Percentiles rank a stretch among this genome's conserved stretches.
phyloP scores from a whole-genome alignment of 164 flowering plant genomes.

The Santalum album region DNA sequence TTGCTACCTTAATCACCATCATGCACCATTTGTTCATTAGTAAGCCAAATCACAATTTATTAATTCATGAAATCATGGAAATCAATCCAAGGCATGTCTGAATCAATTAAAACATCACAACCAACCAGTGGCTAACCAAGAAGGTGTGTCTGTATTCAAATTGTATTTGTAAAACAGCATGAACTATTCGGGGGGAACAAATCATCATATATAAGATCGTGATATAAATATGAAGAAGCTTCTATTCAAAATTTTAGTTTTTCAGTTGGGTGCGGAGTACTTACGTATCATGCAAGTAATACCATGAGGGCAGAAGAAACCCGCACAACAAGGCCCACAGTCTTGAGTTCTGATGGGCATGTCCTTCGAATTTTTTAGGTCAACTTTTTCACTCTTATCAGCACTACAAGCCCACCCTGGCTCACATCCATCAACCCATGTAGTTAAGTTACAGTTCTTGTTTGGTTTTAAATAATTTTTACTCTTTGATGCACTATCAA shows the following conservation, averaged over 20 bases:
- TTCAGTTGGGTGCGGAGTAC: slow-evolving; percentile 16
- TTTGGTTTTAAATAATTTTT: slow-evolving; percentile 56
- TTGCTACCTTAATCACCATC: no score
- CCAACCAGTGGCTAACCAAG: no score
- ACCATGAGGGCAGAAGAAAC: slow-evolving; percentile 91
- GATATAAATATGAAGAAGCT: no score
- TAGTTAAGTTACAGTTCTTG: slow-evolving; percentile 72
- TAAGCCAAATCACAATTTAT: no score
- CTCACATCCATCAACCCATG: slow-evolving; percentile 89
- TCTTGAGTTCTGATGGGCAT: slow-evolving; percentile 46
- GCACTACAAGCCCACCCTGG: slow-evolving; percentile 92
- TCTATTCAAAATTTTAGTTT: no score
- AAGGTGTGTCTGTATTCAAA: no score
- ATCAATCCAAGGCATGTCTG: background rate
- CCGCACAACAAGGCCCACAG: slow-evolving; percentile 78
- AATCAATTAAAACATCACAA: no score
- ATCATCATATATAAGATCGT: no score
- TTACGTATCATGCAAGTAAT: slow-evolving; percentile 97
- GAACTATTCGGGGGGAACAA: no score
- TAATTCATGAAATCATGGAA: background rate
- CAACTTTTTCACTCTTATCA: slow-evolving; percentile 29
- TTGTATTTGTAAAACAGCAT: no score
- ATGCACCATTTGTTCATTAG: no score
- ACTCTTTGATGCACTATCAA: slow-evolving; percentile 22
- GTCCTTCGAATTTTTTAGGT: slow-evolving; percentile 35